phyloP scores from a whole-genome alignment of 495 filamentous ascomycete species.

The Aspergillus diversus region DNA sequence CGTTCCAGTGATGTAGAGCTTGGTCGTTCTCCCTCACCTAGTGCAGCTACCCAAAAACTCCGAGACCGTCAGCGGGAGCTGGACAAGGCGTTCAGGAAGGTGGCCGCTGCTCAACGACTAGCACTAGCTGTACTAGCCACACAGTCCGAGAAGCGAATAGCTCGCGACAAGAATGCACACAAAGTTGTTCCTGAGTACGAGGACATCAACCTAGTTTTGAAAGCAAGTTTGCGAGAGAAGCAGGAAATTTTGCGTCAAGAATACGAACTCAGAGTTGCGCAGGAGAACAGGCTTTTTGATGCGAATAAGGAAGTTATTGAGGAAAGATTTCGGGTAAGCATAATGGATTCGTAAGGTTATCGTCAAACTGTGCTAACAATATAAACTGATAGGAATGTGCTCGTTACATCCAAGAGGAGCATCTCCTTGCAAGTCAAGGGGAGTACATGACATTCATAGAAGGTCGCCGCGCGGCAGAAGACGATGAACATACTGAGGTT shows the following conservation, averaged over 20 bases:
- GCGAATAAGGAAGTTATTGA: conserved; percentile 36
- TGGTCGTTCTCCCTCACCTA: conserved; percentile 43
- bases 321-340: conserved; percentile 34
- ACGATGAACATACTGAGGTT: conserved; percentile 54
- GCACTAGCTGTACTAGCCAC: conserved; percentile 44
- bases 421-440: conserved; percentile 41
- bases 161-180: conserved; percentile 47
- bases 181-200: conserved; percentile 46
- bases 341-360: neutral
- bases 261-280: conserved; percentile 33
- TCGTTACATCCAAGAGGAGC: conserved; percentile 42
- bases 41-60: conserved; percentile 38
- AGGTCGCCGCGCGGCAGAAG: conserved; percentile 46
- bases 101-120: conserved; percentile 44
- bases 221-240: conserved; percentile 21
- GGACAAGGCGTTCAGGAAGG: conserved; percentile 45
- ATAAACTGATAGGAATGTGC: conserved; percentile 26
- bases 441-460: conserved; percentile 47
- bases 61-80: conserved; percentile 48
- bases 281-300: conserved; percentile 32
- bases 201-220: conserved; percentile 31
- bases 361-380: conserved; percentile 12
- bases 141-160: conserved; percentile 42
- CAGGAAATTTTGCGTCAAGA: conserved; percentile 29
- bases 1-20: conserved; percentile 35